These are phyloP conservation scores for Discostella pseudostelligera DNA, from an alignment of 108 stramenopile genomes.

Conservation along the genomic window DNA sequence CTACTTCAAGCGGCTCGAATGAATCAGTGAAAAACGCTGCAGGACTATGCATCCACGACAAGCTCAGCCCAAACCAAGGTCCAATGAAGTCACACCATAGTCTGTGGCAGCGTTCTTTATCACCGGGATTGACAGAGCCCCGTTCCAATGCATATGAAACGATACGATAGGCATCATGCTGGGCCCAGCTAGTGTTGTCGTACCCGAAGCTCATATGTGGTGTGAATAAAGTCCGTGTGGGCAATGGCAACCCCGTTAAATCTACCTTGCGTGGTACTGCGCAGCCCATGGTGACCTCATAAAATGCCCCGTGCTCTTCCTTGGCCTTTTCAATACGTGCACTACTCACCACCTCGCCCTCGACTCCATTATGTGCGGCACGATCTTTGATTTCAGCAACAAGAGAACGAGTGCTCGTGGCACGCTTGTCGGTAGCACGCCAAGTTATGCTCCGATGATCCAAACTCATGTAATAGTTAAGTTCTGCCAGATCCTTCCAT, in stretches of 20 bases:
- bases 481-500: slow-evolving; percentile 87
- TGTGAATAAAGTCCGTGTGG: slow-evolving; percentile 74
- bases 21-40: slow-evolving; percentile 49
- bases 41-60: slow-evolving; percentile 77
- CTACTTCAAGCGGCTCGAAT: slow-evolving; percentile 33
- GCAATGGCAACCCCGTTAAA: slow-evolving; percentile 73
- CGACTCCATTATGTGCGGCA: slow-evolving; percentile 68
- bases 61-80: slow-evolving; percentile 73
- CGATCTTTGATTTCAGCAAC: slow-evolving; percentile 86
- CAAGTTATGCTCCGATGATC: slow-evolving; percentile 87
- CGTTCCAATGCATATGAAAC: slow-evolving; percentile 82
- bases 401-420: slow-evolving; percentile 80
- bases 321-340: slow-evolving; percentile 80
- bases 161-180: slow-evolving; percentile 82
- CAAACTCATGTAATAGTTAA: slow-evolving; percentile 84
- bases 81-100: slow-evolving; percentile 87
- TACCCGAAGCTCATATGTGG: slow-evolving; percentile 80
- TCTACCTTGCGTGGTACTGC: slow-evolving; percentile 56
- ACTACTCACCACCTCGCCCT: slow-evolving; percentile 68
- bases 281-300: slow-evolving; percentile 77
- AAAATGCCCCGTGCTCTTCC: slow-evolving; percentile 86
- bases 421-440: slow-evolving; percentile 80
- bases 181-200: slow-evolving; percentile 67
- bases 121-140: slow-evolving; percentile 70
- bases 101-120: slow-evolving; percentile 83